Base-by-base conservation (phyloP, 805 yeast genomes). In the Wickerhamiella qilinensis region DNA sequence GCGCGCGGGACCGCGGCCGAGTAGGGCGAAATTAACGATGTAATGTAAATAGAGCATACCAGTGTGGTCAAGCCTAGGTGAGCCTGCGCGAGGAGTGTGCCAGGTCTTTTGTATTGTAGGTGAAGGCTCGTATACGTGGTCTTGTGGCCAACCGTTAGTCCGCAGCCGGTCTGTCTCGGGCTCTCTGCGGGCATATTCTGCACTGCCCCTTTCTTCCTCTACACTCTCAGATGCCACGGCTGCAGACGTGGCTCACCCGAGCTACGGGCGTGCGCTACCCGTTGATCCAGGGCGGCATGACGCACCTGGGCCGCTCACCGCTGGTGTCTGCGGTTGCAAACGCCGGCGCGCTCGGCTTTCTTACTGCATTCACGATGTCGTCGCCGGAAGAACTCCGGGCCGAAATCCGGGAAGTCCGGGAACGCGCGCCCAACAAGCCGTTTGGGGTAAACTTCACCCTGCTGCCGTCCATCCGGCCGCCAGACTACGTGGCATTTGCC, bases 361-460 rank as follows among this genome's bases (percentile, higher is more conserved):
- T 41, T 25, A 51, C 57, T 21, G 59, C 58, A 1, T 46, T 55
- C 38, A 50, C 55, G 12, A 49, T 46, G 38, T 49, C 48, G 9
- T 30, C 47, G 21, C 58, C 58, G n/a, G 58, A 55, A 38, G 53
- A 43, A 3, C 43, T 55, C 33, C 43, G 55, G 16, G 30, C 39
- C 12, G 59, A 55, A 48, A 50, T 55, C 40, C 41, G 45, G 14
- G 45, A 44, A 40, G 33, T 43, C 30, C 42, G 44, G 35, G 12
- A 36, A 15, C 36, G 49, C 30, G 51, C 57, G 17, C 34, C 35
- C 7, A 41, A 42, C 22, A 50, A 49, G 27, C 55, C 53, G 7
- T 52, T 55, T 39, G 59, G 57, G 7, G 56, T 55, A 21, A 55
- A 55, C 39, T 45, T 55, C 46, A 55, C 59, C 12, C 44, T 55